Base-by-base conservation (phyloP, 2,329 filamentous ascomycete species). In the Annulohypoxylon truncatum region DNA sequence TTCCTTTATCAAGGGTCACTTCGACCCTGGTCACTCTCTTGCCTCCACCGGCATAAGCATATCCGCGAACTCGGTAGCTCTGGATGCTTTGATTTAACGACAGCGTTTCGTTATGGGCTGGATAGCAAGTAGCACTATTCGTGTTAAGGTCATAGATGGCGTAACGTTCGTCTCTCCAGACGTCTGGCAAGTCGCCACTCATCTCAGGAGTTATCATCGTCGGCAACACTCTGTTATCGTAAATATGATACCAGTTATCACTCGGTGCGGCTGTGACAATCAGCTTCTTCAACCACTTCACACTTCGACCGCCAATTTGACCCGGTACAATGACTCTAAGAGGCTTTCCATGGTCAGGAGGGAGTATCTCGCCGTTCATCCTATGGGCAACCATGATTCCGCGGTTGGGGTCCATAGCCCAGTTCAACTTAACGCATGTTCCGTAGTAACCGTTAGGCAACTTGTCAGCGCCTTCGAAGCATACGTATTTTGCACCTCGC, bases 181-280 rank as follows among this genome's bases (percentile, higher is more conserved):
- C 92, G 20, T 90, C 87, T 0, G 89, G 87, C 56, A 94, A 83
- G 67, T 91, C 87, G 1, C 90, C 89, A 63, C 92, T 90, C 75
- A 91, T 90, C 71, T 97, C 93, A 0, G 94, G 93, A 9, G 90
- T 90, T 13, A 97, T 85, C 85, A 90, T 94, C 0, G 93, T 97
- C 70, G 94, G 94, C 38, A 97, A 80, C 1, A 97, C 93, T 63
- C 93, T 84, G 76, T 97, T 97, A 77, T 97, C 94, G 78, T 96
- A 94, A 67, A 96, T 93, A 78, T 97, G 94, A 74, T 97, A 97
- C 93, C 93, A 97, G 75, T 96, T 97, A 68, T 95, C 90, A 75
- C 93, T 97, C 0, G 94, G 93, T 22, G 85, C 82, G 8, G 89
- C 86, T 0, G 93, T 95, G 53, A 97, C 78, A 44, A 94, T 91